Conservation (phyloP, 495 filamentous ascomycete genomes). For the Evernia prunastri region DNA sequence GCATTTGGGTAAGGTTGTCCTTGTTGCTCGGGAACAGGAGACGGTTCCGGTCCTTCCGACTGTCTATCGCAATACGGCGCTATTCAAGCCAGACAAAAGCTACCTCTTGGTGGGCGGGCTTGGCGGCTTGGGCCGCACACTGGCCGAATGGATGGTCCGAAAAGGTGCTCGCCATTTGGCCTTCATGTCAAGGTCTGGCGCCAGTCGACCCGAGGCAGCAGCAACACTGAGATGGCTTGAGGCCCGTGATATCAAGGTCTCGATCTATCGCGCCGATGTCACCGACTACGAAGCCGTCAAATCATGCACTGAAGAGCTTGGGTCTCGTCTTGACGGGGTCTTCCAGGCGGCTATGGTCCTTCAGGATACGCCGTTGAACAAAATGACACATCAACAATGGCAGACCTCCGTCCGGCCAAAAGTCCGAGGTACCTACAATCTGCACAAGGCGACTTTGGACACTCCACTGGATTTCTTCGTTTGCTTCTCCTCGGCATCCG, state of each 20-base stretch:
- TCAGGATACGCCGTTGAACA: conserved; percentile 50
- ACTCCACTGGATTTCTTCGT: conserved; percentile 40
- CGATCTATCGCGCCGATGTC: conserved; percentile 37
- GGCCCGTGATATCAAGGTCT: conserved; percentile 24
- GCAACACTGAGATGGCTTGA: conserved; percentile 27
- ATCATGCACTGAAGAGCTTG: conserved; percentile 32
- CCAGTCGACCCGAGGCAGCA: conserved; percentile 22
- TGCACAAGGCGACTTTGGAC: conserved; percentile 29
- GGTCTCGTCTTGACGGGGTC: conserved; percentile 45
- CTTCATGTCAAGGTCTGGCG: conserved; percentile 44
- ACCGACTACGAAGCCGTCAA: conserved; percentile 25
- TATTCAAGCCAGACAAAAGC: conserved; percentile 34
- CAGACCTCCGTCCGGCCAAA: conserved; percentile 48
- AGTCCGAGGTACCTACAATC: conserved; percentile 44
- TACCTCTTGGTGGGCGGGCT: conserved; percentile 58
- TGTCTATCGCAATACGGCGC: conserved; percentile 10
- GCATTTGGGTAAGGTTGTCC: conserved; percentile 21
- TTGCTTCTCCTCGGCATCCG: conserved; percentile 32
- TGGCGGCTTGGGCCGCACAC: conserved; percentile 50
- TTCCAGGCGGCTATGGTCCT: conserved; percentile 43
- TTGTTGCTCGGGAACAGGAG: conserved; percentile 15
- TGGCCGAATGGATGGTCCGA: conserved; percentile 51
- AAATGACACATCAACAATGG: conserved; percentile 49
- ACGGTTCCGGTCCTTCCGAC: conserved; percentile 14
- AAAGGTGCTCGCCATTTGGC: conserved; percentile 50